A percentile compares a stretch with the other conserved stretches of the same genome.
Conservation (phyloP, 805 yeast genomes). For the Wickerhamiella qilinensis region DNA sequence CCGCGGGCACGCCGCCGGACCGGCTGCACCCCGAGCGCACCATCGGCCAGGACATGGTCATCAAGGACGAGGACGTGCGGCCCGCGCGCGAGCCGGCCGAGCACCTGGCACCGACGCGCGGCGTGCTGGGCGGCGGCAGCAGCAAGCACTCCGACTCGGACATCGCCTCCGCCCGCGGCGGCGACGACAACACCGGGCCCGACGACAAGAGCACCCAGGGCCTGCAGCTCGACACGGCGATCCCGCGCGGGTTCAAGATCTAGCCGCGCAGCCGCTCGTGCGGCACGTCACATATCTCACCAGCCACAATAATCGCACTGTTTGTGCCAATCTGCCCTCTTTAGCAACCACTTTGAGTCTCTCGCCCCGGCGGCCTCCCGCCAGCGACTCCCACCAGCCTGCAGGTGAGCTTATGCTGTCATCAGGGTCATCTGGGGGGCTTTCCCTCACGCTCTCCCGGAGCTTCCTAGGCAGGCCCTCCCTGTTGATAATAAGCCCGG, state of each 20-base stretch:
- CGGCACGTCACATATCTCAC: neutral
- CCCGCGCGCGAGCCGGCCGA: neutral
- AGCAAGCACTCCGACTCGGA: no score
- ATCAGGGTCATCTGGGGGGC: neutral
- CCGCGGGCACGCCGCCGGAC: no score
- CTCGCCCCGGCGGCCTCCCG: no score
- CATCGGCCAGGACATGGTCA: neutral
- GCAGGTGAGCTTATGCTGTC: no score
- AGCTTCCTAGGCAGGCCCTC: neutral
- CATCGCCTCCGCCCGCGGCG: neutral
- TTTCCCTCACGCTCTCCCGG: neutral
- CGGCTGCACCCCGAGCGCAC: neutral
- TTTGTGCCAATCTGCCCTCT: no score
- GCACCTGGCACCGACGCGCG: neutral
- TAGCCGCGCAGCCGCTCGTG: neutral
- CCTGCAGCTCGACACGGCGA: neutral
- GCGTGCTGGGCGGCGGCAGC: neutral
- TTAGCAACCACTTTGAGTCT: no score
- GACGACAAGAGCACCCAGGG: neutral
- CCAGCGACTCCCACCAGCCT: no score
- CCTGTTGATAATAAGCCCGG: neutral
- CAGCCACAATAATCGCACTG: no score
- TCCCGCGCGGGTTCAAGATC: neutral
- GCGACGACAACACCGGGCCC: neutral
- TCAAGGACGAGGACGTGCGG: neutral